Evolutionary conservation across 148 eudicot genomes (phyloP).

Genomic region (Chenopodium berlandieri): DNA sequence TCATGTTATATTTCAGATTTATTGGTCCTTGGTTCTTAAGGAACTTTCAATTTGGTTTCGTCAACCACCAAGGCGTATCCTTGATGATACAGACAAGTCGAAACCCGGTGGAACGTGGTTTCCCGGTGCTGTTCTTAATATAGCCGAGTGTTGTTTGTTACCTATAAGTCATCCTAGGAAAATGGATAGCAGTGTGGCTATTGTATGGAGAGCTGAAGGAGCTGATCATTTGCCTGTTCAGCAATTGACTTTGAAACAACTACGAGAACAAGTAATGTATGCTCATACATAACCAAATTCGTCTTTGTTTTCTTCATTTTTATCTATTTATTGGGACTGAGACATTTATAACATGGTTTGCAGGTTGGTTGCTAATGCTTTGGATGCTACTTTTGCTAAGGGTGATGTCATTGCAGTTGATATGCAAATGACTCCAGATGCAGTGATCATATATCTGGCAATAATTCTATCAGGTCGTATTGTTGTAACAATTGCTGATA

Average conservation of each 20-base stretch:
- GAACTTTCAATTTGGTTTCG: constrained; percentile 62
- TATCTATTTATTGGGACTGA: neutral
- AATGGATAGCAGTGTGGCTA: constrained; percentile 58
- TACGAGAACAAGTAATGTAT: constrained; percentile 86
- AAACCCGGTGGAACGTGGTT: constrained; percentile 87
- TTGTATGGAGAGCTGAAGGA: constrained; percentile 78
- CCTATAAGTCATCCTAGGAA: constrained; percentile 49
- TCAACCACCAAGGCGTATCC: constrained; percentile 56
- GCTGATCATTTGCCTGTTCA: constrained; percentile 50
- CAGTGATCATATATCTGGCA: constrained; percentile 86
- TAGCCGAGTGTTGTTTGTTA: constrained; percentile 76
- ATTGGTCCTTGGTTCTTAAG: constrained; percentile 67
- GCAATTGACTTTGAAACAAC: constrained; percentile 54
- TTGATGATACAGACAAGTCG: constrained; percentile 59
- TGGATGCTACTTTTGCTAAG: constrained; percentile 63
- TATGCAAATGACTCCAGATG: constrained; percentile 90
- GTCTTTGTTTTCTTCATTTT: neutral
- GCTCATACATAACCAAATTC: neutral
- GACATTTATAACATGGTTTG: constrained; percentile 1
- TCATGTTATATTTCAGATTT: constrained; percentile 48
- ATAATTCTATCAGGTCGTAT: constrained; percentile 70
- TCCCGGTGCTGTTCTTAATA: constrained; percentile 78
- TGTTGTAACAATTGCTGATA: constrained; percentile 90
- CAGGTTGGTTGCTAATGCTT: constrained; percentile 88
- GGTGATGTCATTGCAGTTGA: constrained; percentile 92